Evolutionary conservation across 306 rosid species (phyloP), one percentile per base, ranked within the genome.

Genomic region (Crotalaria pallida): DNA sequence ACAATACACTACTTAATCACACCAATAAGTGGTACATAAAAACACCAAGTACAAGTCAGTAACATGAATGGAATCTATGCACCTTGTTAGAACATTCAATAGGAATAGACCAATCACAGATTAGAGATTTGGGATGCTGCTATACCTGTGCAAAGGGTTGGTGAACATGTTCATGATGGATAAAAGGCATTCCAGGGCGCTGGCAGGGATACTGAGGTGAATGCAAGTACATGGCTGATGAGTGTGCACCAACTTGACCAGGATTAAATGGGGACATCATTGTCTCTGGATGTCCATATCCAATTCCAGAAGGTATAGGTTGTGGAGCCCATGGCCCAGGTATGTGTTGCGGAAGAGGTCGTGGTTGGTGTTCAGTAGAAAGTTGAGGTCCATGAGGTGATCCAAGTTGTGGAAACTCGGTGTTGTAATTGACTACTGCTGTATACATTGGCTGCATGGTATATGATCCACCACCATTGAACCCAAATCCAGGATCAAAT

Each of bases 341-440:
- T 23, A 94, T 58, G 66, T 87, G 97, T 34, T 86, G 97, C 1
- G 96, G 90, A 49, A 85, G 86, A 12, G 96, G 84, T 9, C 81
- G 77, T 55, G 90, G 88, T 62, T 87, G 97, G 78, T 85, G 89
- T 74, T 94, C 98, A 22, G 90, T 58, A 63, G 96, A 70, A 69
- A 85, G 80, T 78, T 88, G 96, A 68, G 96, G 97, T 50, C 90
- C 83, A 84, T 85, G 97, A 52, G 92, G 1, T 44, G 97, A 76
- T 48, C 96, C 97, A 69, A 94, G 97, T 67, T 94, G 98, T 23
- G 98, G 98, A 83, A 94, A 90, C 85, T 94, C 97, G 1, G 96
- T 90, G 77, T 90, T 94, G 83, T 90, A 94, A 74, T 87, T 94
- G 80, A 94, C 33, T 11, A 88, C 95, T 52, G 98, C 88, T 38